Evolutionary conservation across 768 basidiomycete species (phyloP), one percentile per base, ranked within the genome.

Genomic region (Kwoniella dendrophila): DNA sequence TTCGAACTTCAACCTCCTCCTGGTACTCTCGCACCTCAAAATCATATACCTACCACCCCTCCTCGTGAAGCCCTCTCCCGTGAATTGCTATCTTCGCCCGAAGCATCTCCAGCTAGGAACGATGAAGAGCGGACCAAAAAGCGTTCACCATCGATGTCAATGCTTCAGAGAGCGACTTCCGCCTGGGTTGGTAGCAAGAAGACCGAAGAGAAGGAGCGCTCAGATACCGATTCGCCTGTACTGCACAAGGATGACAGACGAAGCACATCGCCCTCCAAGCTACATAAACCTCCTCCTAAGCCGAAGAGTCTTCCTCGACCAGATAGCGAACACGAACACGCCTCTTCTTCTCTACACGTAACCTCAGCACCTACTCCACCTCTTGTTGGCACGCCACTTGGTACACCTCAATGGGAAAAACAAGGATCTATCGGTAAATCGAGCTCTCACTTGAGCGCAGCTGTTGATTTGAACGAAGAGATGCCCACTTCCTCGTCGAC

Each of bases 91-190:
- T 29, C 61, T 5, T 51, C 52, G 20, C 56, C 64, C 2, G 64
- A 59, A 12, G 63, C 26, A 3, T 67, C 66, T 12, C 66, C 63
- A 2, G 56, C 45, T 22, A 43, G 52, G 20, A 40, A 48, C n/a
- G 50, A 54, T 32, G 56, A 58, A 11, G 49, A 51, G 14, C 49
- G 49, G 8, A 18, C 44, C 11, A 48, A 27, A 29, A 93, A 94
- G 76, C 81, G 94, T 16, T 87, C 91, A 1, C 90, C 92, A 5
- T 95, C 93, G 60, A 90, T 98, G 53, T 93, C 88, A 71, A 96
- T 98, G 77, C 90, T 98, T 85, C 94, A 97, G 71, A 86, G 93
- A 26, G 93, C 92, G 0, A 94, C 92, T 1, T 95, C 92, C 0
- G 91, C 90, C 10, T 67, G 78, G 47, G 89, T 94, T 10, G 89